Conservation (phyloP, 345 rosid genomes). For the Draba incana region DNA sequence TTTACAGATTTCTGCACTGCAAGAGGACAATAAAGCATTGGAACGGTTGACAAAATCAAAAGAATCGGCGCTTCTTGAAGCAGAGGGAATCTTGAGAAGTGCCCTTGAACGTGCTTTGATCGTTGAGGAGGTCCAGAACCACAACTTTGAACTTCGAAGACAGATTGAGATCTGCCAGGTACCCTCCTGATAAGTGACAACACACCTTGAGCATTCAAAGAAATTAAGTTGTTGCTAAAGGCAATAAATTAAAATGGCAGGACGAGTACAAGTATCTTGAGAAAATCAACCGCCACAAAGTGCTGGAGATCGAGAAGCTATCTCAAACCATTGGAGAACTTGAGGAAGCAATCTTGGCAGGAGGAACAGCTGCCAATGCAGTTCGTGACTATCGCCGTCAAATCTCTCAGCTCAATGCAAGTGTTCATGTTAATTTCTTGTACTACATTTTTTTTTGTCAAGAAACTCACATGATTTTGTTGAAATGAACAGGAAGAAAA, state of each 20-base stretch:
- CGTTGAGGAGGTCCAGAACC: conserved; percentile 95
- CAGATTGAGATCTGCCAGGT: conserved; percentile 92
- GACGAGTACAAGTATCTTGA: conserved; percentile 93
- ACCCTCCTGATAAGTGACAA: neutral
- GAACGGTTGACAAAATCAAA: conserved; percentile 88
- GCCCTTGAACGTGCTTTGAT: conserved; percentile 93
- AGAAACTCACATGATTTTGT: conserved; percentile 7
- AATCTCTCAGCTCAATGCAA: conserved; percentile 74
- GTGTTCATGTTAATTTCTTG: conserved; percentile 26
- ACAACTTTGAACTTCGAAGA: conserved; percentile 77
- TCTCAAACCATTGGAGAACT: conserved; percentile 77
- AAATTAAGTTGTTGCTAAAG: neutral
- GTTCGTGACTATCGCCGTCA: conserved; percentile 72
- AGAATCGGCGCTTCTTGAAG: conserved; percentile 83
- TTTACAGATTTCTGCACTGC: conserved; percentile 61
- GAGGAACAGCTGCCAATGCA: conserved; percentile 86
- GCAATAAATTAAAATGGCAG: conserved; percentile 39
- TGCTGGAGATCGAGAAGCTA: conserved; percentile 83
- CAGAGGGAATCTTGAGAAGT: conserved; percentile 78
- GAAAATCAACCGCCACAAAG: conserved; percentile 93
- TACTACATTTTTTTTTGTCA: neutral
- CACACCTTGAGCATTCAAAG: neutral
- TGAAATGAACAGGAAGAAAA: conserved; percentile 68
- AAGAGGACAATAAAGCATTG: conserved; percentile 89
- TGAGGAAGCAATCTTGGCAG: conserved; percentile 82